These are phyloP conservation scores for Dictyostelium purpureum DNA, from an alignment of 78 protist genomes.

Conservation along the genomic window DNA sequence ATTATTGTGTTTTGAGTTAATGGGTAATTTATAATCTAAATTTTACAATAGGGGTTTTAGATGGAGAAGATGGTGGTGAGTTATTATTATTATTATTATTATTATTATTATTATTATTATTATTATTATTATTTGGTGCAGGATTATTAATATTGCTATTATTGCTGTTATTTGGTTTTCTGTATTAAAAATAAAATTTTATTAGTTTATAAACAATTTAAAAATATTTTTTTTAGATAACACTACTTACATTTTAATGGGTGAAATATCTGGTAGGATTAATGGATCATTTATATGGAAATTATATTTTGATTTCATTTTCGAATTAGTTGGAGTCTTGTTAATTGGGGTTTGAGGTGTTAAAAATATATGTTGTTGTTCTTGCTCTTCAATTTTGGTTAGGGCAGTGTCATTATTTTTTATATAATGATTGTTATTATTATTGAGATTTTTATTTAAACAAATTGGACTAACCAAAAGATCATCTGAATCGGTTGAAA, in stretches of 20 bases:
- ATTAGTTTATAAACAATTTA: too few relatives aligned
- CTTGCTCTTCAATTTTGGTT: neutral
- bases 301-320: neutral
- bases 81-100: neutral
- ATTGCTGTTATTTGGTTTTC: too few relatives aligned
- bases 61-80: neutral
- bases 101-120: too few relatives aligned
- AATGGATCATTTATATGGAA: neutral
- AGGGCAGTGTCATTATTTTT: neutral
- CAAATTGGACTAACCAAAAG: neutral
- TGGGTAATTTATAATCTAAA: neutral
- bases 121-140: neutral
- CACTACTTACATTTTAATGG: slow-evolving; percentile 16
- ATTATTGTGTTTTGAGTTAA: too few relatives aligned
- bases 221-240: neutral
- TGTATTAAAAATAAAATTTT: too few relatives aligned
- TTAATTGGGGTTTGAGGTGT: neutral
- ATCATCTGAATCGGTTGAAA: neutral
- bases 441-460: neutral
- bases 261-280: slow-evolving; percentile 1
- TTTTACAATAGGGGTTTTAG: neutral
- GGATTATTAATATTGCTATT: too few relatives aligned
- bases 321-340: neutral
- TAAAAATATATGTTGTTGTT: neutral
- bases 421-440: too few relatives aligned